Percentiles rank a stretch among this genome's conserved stretches.
Conservation (phyloP, 768 basidiomycete species). For the Russula dissimulans region DNA sequence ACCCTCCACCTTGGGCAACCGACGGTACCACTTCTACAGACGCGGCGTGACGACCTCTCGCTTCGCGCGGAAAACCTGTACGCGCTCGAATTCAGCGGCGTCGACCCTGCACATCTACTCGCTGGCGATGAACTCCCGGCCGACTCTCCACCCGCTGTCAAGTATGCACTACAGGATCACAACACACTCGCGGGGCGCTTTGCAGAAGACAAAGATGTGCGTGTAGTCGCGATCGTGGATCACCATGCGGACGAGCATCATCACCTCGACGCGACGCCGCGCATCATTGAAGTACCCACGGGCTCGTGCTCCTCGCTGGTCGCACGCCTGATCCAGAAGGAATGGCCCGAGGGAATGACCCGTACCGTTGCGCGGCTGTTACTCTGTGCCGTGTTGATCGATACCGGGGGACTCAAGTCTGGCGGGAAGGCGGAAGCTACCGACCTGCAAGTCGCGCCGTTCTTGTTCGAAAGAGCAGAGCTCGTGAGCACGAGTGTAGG, state of each 20-base stretch:
- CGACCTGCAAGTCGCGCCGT: conserved; percentile 56
- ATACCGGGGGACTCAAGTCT: conserved; percentile 70
- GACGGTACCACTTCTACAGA: conserved; percentile 66
- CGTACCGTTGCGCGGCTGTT: conserved; percentile 20
- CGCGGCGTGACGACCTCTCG: conserved; percentile 53
- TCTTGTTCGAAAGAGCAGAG: conserved; percentile 53
- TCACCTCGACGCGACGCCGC: conserved; percentile 54
- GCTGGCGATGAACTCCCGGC: conserved; percentile 56
- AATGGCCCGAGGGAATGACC: conserved; percentile 18
- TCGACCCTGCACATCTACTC: conserved; percentile 50
- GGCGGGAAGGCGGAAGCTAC: conserved; percentile 65
- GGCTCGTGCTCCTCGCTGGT: conserved; percentile 77
- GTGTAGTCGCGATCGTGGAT: conserved; percentile 73
- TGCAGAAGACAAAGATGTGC: conserved; percentile 14
- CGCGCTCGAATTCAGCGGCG: conserved; percentile 53
- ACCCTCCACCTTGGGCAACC: conserved; percentile 35
- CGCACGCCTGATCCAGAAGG: conserved; percentile 28
- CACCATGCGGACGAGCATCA: conserved; percentile 83
- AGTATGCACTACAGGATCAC: conserved; percentile 85
- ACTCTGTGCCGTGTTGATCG: conserved; percentile 72
- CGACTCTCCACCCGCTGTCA: conserved; percentile 27
- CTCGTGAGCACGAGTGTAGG: conserved; percentile 23
- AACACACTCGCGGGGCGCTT: conserved; percentile 54
- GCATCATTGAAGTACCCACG: conserved; percentile 50
- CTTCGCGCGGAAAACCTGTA: conserved; percentile 85